Evolutionary conservation across 805 yeast species (phyloP), one percentile per base, ranked within the genome.

Genomic region (Ogataea populi-albae): DNA sequence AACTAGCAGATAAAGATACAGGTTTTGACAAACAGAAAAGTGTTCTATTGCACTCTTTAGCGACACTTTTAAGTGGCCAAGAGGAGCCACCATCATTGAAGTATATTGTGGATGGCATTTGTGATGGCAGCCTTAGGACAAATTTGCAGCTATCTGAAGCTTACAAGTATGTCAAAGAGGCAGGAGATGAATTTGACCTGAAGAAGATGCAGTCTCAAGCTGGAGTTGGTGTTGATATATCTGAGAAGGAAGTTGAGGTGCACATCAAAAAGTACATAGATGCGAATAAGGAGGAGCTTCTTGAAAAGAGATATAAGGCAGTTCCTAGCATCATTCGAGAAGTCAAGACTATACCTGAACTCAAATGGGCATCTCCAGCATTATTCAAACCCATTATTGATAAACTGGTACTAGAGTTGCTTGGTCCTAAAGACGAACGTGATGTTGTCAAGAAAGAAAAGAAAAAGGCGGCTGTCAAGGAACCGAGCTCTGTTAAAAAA

Each of bases 381-480:
- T 68, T 76, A 37, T 86, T 93, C 67, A 93, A 93, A 64, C 95
- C 95, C 10, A 71, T 77, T 17, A 82, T 93, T 49, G 98, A 93
- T 58, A 78, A 72, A 27, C 77, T 83, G 52, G 66, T 88, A n/a
- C 61, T 84, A 42, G 76, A 65, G 26, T 62, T 81, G 10, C 65
- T 89, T 39, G 98, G 98, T 24, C 98, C 98, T 35, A 91, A 91
- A 62, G 98, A 93, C 58, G 98, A 89, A 57, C 79, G 98, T 46
- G 98, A 93, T 61, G 69, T 79, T 16, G 70, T 79, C 34, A 83
- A 83, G 64, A 83, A 83, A 68, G 87, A 84, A 62, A 78, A 81
- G 67, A 79, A 79, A 57, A 68, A 72, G 58, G 71, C 72, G 57
- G 52, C 55, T 33, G 43, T 48, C 11, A 23, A 11, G 7, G 45